Conservation (phyloP, 805 yeast species). For the Kodamaea hsintzibuensis region DNA sequence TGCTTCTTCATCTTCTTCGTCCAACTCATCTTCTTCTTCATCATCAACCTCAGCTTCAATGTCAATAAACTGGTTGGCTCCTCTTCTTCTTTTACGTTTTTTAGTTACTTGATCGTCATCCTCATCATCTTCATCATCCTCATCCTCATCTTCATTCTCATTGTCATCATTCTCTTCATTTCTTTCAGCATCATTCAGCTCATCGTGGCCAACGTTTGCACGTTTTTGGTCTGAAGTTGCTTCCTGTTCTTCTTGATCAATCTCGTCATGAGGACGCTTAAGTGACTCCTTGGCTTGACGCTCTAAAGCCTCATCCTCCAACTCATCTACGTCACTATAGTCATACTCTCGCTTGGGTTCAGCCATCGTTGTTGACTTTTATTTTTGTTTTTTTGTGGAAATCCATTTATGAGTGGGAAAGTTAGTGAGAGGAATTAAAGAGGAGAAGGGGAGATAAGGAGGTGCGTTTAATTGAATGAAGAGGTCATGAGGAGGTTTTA, state of each 20-base stretch:
- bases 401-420: neutral
- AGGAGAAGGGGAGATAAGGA: neutral
- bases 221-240: neutral
- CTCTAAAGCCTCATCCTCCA: slow-evolving; percentile 17
- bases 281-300: slow-evolving; percentile 11
- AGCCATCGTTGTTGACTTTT: slow-evolving; percentile 7
- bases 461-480: neutral
- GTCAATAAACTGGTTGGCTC: slow-evolving; percentile 87
- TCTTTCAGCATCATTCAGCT: slow-evolving; percentile 14
- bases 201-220: slow-evolving; percentile 12
- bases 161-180: slow-evolving; percentile 20
- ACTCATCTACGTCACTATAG: slow-evolving; percentile 12
- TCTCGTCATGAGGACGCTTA: slow-evolving; percentile 3
- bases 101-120: slow-evolving; percentile 52
- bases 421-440: neutral
- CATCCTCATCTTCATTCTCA: slow-evolving; percentile 52
- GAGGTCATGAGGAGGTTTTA: neutral
- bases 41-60: slow-evolving; percentile 99
- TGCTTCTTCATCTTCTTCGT: slow-evolving; percentile 88
- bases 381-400: neutral
- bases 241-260: slow-evolving; percentile 3
- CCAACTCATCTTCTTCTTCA: slow-evolving; percentile 91
- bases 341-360: slow-evolving; percentile 9
- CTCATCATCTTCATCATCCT: slow-evolving; percentile 49
- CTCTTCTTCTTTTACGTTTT: slow-evolving; percentile 47